Conservation (phyloP, 345 rosid species). For the Durio zibethinus region DNA sequence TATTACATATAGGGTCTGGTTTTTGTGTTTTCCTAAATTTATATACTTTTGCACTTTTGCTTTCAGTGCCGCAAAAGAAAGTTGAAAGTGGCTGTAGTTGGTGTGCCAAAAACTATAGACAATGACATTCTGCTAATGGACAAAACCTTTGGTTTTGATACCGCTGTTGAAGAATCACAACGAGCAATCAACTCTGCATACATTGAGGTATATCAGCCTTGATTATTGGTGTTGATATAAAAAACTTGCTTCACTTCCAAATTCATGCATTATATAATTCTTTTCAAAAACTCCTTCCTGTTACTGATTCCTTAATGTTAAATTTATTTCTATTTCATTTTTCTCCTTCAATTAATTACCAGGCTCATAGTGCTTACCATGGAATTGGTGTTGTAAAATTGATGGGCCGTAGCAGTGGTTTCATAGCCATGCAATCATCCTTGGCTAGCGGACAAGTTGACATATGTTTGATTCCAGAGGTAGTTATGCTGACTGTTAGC, state of each 20-base stretch:
- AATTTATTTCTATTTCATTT: background rate
- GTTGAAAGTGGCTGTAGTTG: slow-evolving; percentile 83
- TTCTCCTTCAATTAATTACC: slow-evolving; percentile 4
- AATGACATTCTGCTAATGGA: slow-evolving; percentile 95
- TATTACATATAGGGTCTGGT: background rate
- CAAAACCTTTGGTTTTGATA: slow-evolving; percentile 94
- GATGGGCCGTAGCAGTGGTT: slow-evolving; percentile 99
- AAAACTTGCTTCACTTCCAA: too few relatives aligned
- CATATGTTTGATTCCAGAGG: slow-evolving; percentile 98
- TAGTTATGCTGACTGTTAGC: slow-evolving; percentile 21
- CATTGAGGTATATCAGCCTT: slow-evolving; percentile 61
- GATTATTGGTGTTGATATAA: too few relatives aligned
- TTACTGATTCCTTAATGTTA: background rate
- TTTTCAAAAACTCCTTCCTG: slow-evolving; percentile 10
- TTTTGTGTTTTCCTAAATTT: background rate
- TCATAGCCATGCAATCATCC: slow-evolving; percentile 96
- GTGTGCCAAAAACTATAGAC: slow-evolving; percentile 97
- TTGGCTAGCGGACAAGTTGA: slow-evolving; percentile 98
- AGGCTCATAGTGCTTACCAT: slow-evolving; percentile 99
- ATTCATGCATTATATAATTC: too few relatives aligned
- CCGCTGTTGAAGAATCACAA: slow-evolving; percentile 98
- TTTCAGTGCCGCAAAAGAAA: slow-evolving; percentile 74
- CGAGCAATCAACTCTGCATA: slow-evolving; percentile 96
- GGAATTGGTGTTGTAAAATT: slow-evolving; percentile 92
- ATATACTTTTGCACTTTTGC: background rate